Conservation (phyloP, 768 basidiomycete species). For the Saitozyma podzolica region DNA sequence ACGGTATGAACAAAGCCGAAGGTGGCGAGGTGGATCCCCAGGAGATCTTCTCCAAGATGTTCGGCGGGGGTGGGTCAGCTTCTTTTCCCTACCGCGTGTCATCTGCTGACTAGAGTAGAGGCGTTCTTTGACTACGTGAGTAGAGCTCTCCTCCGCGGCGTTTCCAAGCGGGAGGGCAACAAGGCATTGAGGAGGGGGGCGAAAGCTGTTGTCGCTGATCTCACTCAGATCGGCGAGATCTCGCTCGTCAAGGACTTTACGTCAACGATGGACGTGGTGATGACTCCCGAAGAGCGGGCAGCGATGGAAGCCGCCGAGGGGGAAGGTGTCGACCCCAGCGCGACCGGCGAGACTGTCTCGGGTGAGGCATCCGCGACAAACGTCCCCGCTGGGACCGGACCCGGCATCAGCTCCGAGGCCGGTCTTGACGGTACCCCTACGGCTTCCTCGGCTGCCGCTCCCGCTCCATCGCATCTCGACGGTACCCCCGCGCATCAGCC, state of each 20-base stretch:
- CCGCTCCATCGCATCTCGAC: too few species aligned
- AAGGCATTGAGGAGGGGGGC: not conserved
- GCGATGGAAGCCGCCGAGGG: constrained; percentile 75
- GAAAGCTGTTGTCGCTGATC: constrained; percentile 21
- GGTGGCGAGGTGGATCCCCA: constrained; percentile 85
- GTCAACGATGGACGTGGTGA: constrained; percentile 66
- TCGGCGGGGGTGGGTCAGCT: constrained; percentile 64
- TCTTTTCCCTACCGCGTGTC: not conserved
- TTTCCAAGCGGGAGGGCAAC: too few species aligned
- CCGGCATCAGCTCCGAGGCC: constrained; percentile 35
- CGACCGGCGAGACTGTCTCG: constrained; percentile 40
- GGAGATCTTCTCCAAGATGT: constrained; percentile 91
- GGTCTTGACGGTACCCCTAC: constrained; percentile 22
- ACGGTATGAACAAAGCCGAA: constrained; percentile 73
- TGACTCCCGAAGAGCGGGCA: constrained; percentile 88
- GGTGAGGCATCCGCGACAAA: constrained; percentile 26
- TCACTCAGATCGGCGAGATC: constrained; percentile 85
- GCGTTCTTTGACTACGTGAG: constrained; percentile 84
- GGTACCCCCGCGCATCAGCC: constrained; percentile 17
- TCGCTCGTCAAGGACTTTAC: constrained; percentile 90
- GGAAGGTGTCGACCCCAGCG: constrained; percentile 18
- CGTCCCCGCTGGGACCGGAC: constrained; percentile 29
- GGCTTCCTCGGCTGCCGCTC: constrained; percentile 23
- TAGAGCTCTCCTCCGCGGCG: constrained; percentile 17
- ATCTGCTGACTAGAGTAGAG: constrained; percentile 55